Conservation (phyloP, 371 early-diverging fungal genomes). For the Phascolomyces articulosus region DNA sequence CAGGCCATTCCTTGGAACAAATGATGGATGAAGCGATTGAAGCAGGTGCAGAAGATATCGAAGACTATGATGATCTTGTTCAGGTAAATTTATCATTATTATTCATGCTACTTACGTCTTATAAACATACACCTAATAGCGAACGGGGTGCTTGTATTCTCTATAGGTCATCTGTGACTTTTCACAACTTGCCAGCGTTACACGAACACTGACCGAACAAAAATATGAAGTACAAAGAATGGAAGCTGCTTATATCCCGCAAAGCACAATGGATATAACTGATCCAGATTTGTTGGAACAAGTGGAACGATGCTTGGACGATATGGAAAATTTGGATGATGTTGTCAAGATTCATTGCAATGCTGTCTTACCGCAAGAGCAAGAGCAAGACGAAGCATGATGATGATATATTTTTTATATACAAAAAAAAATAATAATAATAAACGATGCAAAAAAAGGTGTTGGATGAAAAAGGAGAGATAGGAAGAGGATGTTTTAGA, state of each 20-base stretch:
- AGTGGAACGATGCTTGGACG: slow-evolving; percentile 47
- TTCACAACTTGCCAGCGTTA: slow-evolving; percentile 40
- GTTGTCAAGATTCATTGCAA: slow-evolving; percentile 62
- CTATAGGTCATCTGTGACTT: slow-evolving; percentile 57
- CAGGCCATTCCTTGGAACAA: slow-evolving; percentile 49
- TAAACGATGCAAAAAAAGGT: neutral
- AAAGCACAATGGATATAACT: slow-evolving; percentile 33
- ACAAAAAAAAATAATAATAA: neutral
- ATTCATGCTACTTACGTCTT: too few relatives aligned
- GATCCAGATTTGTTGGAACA: slow-evolving; percentile 42
- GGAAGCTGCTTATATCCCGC: slow-evolving; percentile 51
- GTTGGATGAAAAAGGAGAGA: neutral
- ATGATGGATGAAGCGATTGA: slow-evolving; percentile 66
- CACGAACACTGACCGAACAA: slow-evolving; percentile 34
- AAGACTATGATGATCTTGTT: slow-evolving; percentile 41
- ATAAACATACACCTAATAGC: too few relatives aligned
- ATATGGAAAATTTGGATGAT: slow-evolving; percentile 59
- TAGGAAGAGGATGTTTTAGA: neutral
- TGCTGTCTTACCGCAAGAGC: slow-evolving; percentile 23
- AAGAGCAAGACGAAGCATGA: neutral
- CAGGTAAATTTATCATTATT: slow-evolving; percentile 32
- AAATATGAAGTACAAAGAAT: slow-evolving; percentile 47
- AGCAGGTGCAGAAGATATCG: slow-evolving; percentile 65
- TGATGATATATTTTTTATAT: neutral
- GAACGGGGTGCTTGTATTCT: too few relatives aligned